Base-by-base conservation (phyloP, 2,329 filamentous ascomycete genomes). In the Calonectria honghensis region DNA sequence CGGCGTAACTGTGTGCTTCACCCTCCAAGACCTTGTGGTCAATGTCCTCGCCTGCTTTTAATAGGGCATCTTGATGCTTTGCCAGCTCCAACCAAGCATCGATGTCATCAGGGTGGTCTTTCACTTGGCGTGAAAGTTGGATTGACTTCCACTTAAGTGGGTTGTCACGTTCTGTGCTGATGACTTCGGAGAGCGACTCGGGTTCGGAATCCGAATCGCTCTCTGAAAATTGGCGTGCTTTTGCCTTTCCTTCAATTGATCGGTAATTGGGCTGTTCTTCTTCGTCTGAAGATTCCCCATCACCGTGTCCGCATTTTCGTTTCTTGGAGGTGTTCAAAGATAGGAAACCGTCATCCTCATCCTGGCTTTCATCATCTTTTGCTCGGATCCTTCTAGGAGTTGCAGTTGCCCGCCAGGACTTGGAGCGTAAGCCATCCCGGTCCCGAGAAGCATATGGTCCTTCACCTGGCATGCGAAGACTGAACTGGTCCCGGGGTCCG, bases 81-180 rank as follows among this genome's bases (percentile, higher is more conserved):
- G 96, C 93, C n/a, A 98, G 88, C 48, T 91, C 89, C 20, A 97
- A 84, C 96, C 96, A 98, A 24, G 92, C 89, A 52, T 92, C 86
- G 27, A 94, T 87, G 80, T 97, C 91, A 7, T 88, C 83, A 1
- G 96, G 95, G 29, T 91, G 84, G 1, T 93, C 87, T 70, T 93
- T 92, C 41, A 95, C 92, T 37, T 84, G 88, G 16, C 89, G 90
- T 3, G 90, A 91, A 10, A 98, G 87, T 67, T 92, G 87, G 0
- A 93, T 87, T 18, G 91, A 92, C 72, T 86, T 90, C 80, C 89
- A 85, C 57, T 87, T 90, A 4, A 90, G 82, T 2, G 89, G 87
- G 37, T 89, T 86, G 65, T 88, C 85, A 11, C 82, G 73, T 27
- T 83, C 82, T 24, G 83, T 63, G 16, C 77, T 80, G 4, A 81